These are phyloP conservation scores for Russula griseocarnosa DNA, from an alignment of 768 basidiomycete species.

Conservation along the genomic window DNA sequence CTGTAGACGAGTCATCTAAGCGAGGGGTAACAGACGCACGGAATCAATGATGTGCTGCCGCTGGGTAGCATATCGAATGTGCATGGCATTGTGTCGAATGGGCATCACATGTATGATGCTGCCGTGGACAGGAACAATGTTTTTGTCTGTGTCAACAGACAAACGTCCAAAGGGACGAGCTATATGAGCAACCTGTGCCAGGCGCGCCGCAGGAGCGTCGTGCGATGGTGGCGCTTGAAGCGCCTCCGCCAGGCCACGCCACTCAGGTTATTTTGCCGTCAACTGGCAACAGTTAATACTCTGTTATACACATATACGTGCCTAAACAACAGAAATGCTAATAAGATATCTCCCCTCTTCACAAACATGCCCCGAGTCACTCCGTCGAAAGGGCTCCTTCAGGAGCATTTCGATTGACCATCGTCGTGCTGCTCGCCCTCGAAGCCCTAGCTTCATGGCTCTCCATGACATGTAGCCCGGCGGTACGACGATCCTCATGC, in stretches of 20 bases:
- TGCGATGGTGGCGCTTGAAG: background rate
- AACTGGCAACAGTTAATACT: no score
- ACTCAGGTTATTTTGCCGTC: background rate
- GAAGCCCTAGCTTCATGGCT: background rate
- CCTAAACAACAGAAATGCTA: background rate
- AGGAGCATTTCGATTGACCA: background rate
- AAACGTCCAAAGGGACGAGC: conserved; percentile 20
- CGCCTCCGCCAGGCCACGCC: background rate
- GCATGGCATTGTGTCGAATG: conserved; percentile 43
- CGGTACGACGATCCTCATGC: background rate
- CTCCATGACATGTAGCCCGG: background rate
- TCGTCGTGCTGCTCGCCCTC: background rate
- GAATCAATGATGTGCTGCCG: conserved; percentile 67
- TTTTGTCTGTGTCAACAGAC: conserved; percentile 20
- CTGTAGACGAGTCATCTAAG: conserved; percentile 20
- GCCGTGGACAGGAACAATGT: background rate
- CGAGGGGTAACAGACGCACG: conserved; percentile 38
- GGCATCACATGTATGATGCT: conserved; percentile 31
- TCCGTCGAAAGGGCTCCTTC: background rate
- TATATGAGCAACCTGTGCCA: conserved; percentile 7
- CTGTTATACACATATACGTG: background rate
- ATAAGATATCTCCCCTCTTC: background rate
- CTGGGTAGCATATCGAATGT: conserved; percentile 48
- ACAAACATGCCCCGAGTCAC: background rate
- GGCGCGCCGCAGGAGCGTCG: background rate